Base-by-base conservation (phyloP, 2,329 filamentous ascomycete species). In the Sporothrix brasiliensis region DNA sequence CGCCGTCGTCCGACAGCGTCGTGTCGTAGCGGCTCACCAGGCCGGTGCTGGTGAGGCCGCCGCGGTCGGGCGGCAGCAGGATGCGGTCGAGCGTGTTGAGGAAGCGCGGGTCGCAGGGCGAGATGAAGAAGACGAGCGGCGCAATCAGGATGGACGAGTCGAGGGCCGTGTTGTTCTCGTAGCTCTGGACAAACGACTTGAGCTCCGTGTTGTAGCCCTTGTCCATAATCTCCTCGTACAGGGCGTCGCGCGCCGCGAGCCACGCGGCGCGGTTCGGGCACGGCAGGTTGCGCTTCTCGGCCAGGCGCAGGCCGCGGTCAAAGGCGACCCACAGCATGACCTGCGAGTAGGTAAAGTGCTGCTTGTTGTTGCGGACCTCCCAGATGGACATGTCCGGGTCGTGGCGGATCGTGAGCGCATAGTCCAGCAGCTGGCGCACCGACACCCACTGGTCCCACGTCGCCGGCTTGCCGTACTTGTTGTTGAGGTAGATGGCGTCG, bases 291-390 rank as follows among this genome's bases (percentile, higher is more conserved):
- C 92, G 83, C 79, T 93, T 94, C 21, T 93, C 91, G 4, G 90
- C 84, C 0, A 93, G 85, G 1, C 91, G 89, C 14, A 93, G 80
- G 11, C 89, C 91, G 5, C 91, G 88, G 77, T 94, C 91, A 73
- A 94, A 88, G 21, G 91, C 90, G 3, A 94, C 91, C 91, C 91
- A 94, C 27, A 94, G 84, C 89, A 93, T 92, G 73, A 94, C 85
- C 77, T 93, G 92, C n/a, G 89, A 92, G 79, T 93, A 94, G 16
- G 89, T 87, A 74, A 93, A 94, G 76, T 92, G 87, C 78, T 93
- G 91, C 77, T 91, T 91, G 75, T 88, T 82, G 74, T 91, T 91
- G 54, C 91, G 87, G 6, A 92, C 91, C 77, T 94, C 91, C 91
- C 91, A 93, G 75, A 93, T 94, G 2, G 90, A 92, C 90, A 93